Base-by-base conservation (phyloP, 306 rosid species). In the Clitoria ternatea region DNA sequence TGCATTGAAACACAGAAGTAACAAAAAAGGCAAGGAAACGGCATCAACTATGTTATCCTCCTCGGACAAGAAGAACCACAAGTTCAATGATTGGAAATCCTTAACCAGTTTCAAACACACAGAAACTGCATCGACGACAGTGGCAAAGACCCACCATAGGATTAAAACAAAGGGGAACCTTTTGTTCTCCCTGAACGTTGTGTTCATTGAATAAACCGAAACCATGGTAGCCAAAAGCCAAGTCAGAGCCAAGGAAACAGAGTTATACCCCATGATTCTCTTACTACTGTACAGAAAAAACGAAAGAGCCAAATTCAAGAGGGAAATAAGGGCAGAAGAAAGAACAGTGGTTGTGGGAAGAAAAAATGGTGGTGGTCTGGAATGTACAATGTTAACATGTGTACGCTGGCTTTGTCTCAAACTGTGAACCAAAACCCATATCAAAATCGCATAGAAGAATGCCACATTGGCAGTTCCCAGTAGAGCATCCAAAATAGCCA, bases 91-190 rank as follows among this genome's bases (percentile, higher is more conserved):
- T 52, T 79, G 55, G 5, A 61, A 32, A 70, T 55, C 68, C 44
- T 68, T 64, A 1, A 85, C 29, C 27, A 85, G 13, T 35, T 78
- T 66, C 3, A 80, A 0, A 37, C 82, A 78, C 8, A 88, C 53
- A 3, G 66, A 85, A 56, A 82, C 0, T 26, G 60, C 70, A 56
- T 29, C 82, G 18, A 76, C 18, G 3, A 77, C 2, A 62, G 61
- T 45, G 54, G 88, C 67, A 32, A 78, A 79, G 3, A 74, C 36
- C 98, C 97, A 93, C 98, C 98, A 93, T 1, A 85, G 52, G 43
- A 67, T 54, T 0, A 90, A 84, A 17, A 88, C 83, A 70, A 73
- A 66, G 4, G 97, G 96, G 83, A 90, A 87, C 40, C 49, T 81
- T 64, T 57, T 77, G 4, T 13, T 57, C 29, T 75, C 78, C 36